Evolutionary conservation across 1,284 basidiomycete species (phyloP), one percentile per base, ranked within the genome.

Genomic region (Austropuccinia psidii): DNA sequence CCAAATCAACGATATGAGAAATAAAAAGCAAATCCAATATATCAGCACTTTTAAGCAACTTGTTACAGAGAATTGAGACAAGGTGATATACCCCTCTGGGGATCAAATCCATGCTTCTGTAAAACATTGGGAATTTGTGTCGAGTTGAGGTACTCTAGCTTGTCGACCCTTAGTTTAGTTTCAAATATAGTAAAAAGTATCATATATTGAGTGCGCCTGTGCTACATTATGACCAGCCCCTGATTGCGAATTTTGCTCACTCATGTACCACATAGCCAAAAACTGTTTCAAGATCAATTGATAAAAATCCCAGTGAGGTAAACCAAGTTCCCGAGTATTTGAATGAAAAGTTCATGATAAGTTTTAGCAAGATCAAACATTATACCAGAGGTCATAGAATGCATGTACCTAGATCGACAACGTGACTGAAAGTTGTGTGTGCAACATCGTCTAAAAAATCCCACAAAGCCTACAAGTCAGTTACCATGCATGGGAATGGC

Each of bases 231-330:
- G n/a, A n/a, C n/a, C n/a, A n/a, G n/a, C n/a, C n/a, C n/a, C n/a
- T n/a, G n/a, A n/a, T n/a, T n/a, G n/a, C n/a, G n/a, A 31, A 17
- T 4, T 29, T 45, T 37, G 39, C 69, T 54, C 35, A 73, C 69
- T 73, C 69, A 50, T 73, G 69, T 17, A 73, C 47, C 35, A 73
- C 69, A 19, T 73, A 62, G 19, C 69, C 69, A 29, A 62, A 73
- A 13, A 70, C 68, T 70, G 21, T 15, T n/a, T n/a, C n/a, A n/a
- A n/a, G n/a, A n/a, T n/a, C n/a, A n/a, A n/a, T n/a, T n/a, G n/a
- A n/a, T n/a, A n/a, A n/a, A n/a, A n/a, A n/a, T n/a, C n/a, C n/a
- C n/a, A n/a, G n/a, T n/a, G n/a, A n/a, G n/a, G n/a, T n/a, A n/a
- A n/a, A n/a, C n/a, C n/a, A n/a, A n/a, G n/a, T n/a, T 45, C 11